phyloP scores from a whole-genome alignment of 768 basidiomycete species.

The Boletus reticulatus region DNA sequence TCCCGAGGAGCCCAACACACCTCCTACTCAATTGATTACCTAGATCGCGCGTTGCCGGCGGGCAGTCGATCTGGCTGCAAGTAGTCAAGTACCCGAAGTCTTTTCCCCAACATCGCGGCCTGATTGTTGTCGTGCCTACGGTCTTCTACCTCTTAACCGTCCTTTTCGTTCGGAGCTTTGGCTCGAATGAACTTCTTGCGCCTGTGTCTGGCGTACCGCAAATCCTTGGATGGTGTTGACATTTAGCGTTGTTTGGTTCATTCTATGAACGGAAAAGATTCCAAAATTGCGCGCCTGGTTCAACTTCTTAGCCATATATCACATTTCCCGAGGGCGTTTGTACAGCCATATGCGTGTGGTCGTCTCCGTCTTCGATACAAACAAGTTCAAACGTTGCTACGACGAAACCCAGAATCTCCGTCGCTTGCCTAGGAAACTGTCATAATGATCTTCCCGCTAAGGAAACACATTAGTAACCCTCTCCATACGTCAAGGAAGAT shows the following conservation, averaged over 20 bases:
- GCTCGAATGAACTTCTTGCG: background rate
- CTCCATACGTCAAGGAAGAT: conserved; percentile 1
- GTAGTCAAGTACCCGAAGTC: background rate
- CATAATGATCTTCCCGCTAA: conserved; percentile 34
- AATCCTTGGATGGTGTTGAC: background rate
- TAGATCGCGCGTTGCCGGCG: background rate
- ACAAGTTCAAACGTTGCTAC: background rate
- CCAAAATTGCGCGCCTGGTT: too few species aligned
- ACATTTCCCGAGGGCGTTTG: background rate
- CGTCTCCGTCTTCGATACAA: conserved; percentile 1
- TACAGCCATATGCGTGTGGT: background rate
- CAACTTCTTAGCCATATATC: too few species aligned
- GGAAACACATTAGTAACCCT: background rate
- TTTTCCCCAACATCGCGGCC: background rate
- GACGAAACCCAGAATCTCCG: conserved; percentile 9
- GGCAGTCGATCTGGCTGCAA: background rate
- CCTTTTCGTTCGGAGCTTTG: conserved; percentile 3
- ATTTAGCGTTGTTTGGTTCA: too few species aligned
- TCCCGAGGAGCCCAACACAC: conserved; percentile 4
- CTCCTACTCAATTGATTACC: background rate
- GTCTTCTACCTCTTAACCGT: background rate
- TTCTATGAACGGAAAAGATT: too few species aligned
- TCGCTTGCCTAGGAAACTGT: conserved; percentile 20
- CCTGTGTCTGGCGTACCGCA: background rate
- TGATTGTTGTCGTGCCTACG: conserved; percentile 10